Base-by-base conservation (phyloP, 495 filamentous ascomycete genomes). In the Talaromyces borbonicus region DNA sequence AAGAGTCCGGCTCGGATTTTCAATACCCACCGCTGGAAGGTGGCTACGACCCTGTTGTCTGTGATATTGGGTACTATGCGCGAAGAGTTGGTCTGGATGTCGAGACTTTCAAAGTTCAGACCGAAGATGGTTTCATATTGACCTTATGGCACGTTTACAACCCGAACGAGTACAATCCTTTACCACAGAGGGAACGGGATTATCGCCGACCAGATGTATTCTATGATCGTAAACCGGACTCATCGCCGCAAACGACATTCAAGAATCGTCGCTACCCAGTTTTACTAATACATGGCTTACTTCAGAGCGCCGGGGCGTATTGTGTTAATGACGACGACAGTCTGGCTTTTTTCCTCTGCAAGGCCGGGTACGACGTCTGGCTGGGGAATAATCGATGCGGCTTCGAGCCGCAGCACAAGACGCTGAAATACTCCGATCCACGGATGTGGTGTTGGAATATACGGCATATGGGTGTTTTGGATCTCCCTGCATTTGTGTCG, bases 401-500 rank as follows among this genome's bases (percentile, higher is more conserved):
- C 9, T 84, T 90, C 57, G 56, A 73, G 1, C 89, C 90, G 2
- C 71, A 78, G 49, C 90, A 97, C 53, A 76, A 73, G 1, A 66
- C 80, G 9, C 69, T 97, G 35, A 68, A 70, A 1, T 77, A 81
- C 48, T 66, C 66, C 14, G 90, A 97, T 55, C 90, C 90, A 5
- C 77, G 90, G 15, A 95, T 97, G 88, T 97, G 90, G 90, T 77
- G 82, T 8, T 97, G 90, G 90, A 95, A 94, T 55, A 93, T 96
- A 46, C 78, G 85, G 0, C 87, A 95, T 63, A 90, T 96, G 80
- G 92, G 90, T 11, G 80, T 86, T 0, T 77, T 93, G 49, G 90
- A 97, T 59, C 75, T 97, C n/a, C 73, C 92, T 1, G 88, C 89
- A 1, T 72, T 96, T n/a, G 73, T 89, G 11, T 83, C 84, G 8